phyloP scores from a whole-genome alignment of 805 yeast genomes.

The Schwanniomyces vanrijiae region DNA sequence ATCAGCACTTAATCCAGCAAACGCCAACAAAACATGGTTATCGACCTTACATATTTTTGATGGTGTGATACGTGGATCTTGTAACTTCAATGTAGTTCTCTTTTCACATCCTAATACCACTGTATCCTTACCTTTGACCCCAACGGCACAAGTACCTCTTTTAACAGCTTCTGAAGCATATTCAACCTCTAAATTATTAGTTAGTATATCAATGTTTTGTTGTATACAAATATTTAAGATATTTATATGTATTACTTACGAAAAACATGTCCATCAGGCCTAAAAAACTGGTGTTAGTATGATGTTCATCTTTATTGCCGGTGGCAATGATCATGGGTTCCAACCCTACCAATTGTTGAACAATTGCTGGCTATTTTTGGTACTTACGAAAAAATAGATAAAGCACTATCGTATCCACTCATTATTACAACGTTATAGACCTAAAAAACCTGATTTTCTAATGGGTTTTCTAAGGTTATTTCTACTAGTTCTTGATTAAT shows the following conservation, averaged over 20 bases:
- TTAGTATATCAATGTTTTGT: conserved; percentile 22
- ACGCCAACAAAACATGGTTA: conserved; percentile 85
- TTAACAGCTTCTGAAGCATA: conserved; percentile 97
- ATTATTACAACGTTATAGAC: conserved; percentile 36
- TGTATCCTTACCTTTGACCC: conserved; percentile 84
- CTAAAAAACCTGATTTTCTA: not conserved
- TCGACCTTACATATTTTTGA: conserved; percentile 90
- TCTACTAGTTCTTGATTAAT: too few relatives aligned
- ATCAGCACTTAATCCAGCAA: conserved; percentile 98
- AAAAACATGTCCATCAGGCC: conserved; percentile 98
- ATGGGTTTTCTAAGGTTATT: not conserved
- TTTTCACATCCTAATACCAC: conserved; percentile 97
- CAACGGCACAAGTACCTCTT: conserved; percentile 97
- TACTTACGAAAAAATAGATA: conserved; percentile 91
- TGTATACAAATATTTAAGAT: not conserved
- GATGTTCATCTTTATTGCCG: conserved; percentile 1
- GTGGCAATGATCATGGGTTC: conserved; percentile 9
- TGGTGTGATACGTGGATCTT: conserved; percentile 95
- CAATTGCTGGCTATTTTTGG: conserved; percentile 1
- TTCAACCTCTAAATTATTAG: conserved; percentile 68
- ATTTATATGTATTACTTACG: conserved; percentile 48
- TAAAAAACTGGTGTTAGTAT: conserved; percentile 39
- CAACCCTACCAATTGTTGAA: not conserved
- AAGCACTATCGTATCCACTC: conserved; percentile 99
- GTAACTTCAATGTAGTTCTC: conserved; percentile 90